phyloP scores from a whole-genome alignment of 257 asterid genomes.

The Primulina huaijiensis region DNA sequence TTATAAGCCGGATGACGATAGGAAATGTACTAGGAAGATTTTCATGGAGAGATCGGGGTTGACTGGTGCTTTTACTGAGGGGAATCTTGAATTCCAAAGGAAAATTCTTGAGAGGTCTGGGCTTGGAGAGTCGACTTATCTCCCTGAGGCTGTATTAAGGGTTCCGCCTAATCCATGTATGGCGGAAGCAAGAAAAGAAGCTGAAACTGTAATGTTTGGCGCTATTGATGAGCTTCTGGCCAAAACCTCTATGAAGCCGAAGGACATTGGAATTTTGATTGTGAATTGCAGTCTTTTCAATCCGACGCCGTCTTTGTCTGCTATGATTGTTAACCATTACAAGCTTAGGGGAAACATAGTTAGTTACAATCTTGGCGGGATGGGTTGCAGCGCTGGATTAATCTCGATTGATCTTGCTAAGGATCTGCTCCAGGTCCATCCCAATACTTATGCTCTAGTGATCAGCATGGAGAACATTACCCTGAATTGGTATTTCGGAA shows the following conservation, averaged over 20 bases:
- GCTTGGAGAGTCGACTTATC: conserved; percentile 70
- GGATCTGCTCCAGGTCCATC: conserved; percentile 74
- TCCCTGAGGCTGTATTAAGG: conserved; percentile 62
- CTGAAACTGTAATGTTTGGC: conserved; percentile 79
- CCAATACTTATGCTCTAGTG: conserved; percentile 70
- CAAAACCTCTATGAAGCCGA: conserved; percentile 59
- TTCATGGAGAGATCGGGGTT: conserved; percentile 57
- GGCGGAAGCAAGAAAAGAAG: conserved; percentile 77
- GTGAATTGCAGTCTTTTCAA: conserved; percentile 83
- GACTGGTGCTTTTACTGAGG: conserved; percentile 49
- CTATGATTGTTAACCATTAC: conserved; percentile 72
- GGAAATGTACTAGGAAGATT: conserved; percentile 64
- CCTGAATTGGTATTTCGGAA: conserved; percentile 77
- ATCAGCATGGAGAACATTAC: conserved; percentile 84
- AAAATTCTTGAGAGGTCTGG: conserved; percentile 84
- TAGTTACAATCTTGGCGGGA: conserved; percentile 77
- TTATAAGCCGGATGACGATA: conserved; percentile 61
- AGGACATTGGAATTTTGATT: conserved; percentile 75
- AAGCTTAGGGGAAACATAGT: conserved; percentile 67
- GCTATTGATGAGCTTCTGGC: conserved; percentile 72
- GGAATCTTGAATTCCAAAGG: conserved; percentile 60
- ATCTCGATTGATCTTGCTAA: conserved; percentile 79
- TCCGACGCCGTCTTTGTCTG: conserved; percentile 85
- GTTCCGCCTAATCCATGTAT: conserved; percentile 76
- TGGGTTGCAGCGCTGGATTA: conserved; percentile 89